Evolutionary conservation across 371 early-diverging fungal species (phyloP).

Genomic region (Cladochytrium tenue): DNA sequence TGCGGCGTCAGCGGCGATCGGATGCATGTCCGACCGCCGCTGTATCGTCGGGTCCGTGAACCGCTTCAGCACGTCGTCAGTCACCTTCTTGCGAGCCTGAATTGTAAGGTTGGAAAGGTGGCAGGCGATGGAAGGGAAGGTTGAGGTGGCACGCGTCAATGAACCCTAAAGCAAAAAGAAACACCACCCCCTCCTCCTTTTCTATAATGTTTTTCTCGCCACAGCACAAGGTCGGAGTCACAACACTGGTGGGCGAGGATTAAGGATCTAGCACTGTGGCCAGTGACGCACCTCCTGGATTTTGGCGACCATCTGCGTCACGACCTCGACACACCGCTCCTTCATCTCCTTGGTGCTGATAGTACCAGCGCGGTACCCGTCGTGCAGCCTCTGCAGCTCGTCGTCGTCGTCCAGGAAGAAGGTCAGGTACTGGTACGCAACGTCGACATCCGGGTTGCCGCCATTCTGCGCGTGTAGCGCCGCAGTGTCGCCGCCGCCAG

Average conservation of each 20-base stretch:
- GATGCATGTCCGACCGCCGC: slow-evolving; percentile 14
- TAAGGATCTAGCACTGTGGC: no score
- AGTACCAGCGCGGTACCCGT: slow-evolving; percentile 83
- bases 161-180: no score
- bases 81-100: slow-evolving; percentile 32
- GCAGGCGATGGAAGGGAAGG: no score
- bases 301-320: slow-evolving; percentile 81
- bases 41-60: slow-evolving; percentile 41
- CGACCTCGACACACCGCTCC: slow-evolving; percentile 84
- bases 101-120: no score
- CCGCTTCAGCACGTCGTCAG: slow-evolving; percentile 41
- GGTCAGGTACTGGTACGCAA: slow-evolving; percentile 93
- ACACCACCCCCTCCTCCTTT: no score
- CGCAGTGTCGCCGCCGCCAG: slow-evolving; percentile 93
- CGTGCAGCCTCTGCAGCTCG: slow-evolving; percentile 76
- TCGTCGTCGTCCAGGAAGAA: slow-evolving; percentile 98
- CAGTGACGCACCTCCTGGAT: slow-evolving; percentile 72
- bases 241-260: no score
- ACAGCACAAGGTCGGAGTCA: no score
- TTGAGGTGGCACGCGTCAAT: no score
- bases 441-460: slow-evolving; percentile 97
- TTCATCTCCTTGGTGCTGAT: slow-evolving; percentile 94
- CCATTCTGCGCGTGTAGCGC: slow-evolving; percentile 90
- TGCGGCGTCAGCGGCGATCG: not conserved
- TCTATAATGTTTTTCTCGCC: no score